phyloP scores from a whole-genome alignment of 208 protist genomes.

The Leishmania mexicana region DNA sequence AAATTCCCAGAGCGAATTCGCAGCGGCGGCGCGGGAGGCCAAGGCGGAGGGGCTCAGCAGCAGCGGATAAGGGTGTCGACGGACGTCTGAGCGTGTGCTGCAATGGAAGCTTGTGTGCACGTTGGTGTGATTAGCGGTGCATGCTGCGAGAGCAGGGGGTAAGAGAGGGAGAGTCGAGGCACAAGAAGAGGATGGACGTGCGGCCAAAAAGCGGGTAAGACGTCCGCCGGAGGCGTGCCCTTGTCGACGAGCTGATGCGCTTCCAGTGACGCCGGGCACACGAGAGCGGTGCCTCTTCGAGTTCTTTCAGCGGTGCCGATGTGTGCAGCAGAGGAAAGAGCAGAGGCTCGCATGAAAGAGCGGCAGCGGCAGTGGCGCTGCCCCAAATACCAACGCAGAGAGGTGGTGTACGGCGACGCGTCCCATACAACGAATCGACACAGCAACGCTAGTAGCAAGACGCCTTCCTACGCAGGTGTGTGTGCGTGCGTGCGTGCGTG shows the following conservation, averaged over 20 bases:
- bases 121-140: not conserved
- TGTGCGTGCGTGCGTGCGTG: not conserved
- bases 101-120: not conserved
- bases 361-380: not conserved
- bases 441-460: not conserved
- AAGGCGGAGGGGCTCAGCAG: not conserved
- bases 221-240: not conserved
- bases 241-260: not conserved
- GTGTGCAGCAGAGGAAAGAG: not conserved
- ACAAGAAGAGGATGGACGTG: not conserved
- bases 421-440: not conserved
- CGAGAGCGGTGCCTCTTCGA: not conserved
- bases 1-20: not conserved
- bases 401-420: not conserved
- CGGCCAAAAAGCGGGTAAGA: not conserved
- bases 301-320: not conserved
- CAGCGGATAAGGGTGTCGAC: not conserved
- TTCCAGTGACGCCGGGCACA: not conserved
- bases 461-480: not conserved
- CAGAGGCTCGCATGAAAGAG: not conserved
- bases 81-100: not conserved
- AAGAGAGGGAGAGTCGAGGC: not conserved
- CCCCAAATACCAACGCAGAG: not conserved
- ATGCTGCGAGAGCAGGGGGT: not conserved
- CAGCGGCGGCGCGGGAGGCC: not conserved